These are phyloP conservation scores for Paraconiothyrium brasiliense DNA, from an alignment of 2,329 filamentous ascomycete genomes.

Conservation along the genomic window DNA sequence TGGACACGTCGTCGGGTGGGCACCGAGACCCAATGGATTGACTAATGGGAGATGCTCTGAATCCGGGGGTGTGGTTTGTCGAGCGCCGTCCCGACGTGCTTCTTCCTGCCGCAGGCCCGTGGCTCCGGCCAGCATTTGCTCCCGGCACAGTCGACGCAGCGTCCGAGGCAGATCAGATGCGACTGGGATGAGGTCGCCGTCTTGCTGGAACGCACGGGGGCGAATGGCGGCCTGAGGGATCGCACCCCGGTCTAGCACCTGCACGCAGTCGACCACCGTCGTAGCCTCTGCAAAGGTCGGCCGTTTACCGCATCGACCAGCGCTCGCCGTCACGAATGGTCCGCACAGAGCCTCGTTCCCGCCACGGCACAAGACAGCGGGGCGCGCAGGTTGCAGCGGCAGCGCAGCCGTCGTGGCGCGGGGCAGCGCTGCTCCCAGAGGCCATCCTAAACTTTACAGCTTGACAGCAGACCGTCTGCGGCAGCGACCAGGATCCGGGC, in stretches of 20 bases:
- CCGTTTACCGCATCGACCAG: too few relatives aligned
- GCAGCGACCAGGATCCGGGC: slow-evolving; percentile 21
- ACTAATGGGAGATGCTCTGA: slow-evolving; percentile 19
- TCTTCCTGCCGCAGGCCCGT: slow-evolving; percentile 7
- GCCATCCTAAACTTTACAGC: slow-evolving; percentile 8
- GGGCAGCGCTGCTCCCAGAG: slow-evolving; percentile 4
- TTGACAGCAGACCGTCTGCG: slow-evolving; percentile 20
- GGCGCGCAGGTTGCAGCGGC: not conserved
- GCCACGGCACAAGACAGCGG: not conserved
- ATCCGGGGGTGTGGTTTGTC: slow-evolving; percentile 14
- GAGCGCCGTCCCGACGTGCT: slow-evolving; percentile 5
- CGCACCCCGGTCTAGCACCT: not conserved
- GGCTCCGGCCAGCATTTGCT: not conserved
- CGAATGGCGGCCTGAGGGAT: not conserved
- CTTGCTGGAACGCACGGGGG: slow-evolving; percentile 5
- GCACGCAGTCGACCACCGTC: slow-evolving; percentile 1
- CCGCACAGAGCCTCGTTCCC: not conserved
- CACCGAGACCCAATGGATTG: slow-evolving; percentile 23
- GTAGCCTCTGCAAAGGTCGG: too few relatives aligned
- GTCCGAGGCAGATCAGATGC: not conserved
- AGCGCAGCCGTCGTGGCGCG: not conserved
- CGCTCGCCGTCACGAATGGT: not conserved
- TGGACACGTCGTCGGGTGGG: slow-evolving; percentile 10
- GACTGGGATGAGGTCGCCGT: slow-evolving; percentile 1
- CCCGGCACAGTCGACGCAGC: not conserved